Evolutionary conservation across 345 rosid species (phyloP).

Genomic region (Gossypium sturtianum): DNA sequence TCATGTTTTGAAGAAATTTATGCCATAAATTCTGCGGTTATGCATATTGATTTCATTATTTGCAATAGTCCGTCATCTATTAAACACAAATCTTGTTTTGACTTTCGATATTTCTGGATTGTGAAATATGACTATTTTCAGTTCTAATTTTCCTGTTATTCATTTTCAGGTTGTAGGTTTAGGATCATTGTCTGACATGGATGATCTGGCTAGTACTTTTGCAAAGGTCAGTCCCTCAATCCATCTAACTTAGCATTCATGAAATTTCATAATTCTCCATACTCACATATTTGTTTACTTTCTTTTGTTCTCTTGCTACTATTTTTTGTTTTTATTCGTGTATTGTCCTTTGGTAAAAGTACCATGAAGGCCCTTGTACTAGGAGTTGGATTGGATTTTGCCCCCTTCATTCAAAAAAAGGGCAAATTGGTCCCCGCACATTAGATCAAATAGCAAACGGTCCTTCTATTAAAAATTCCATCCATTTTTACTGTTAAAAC

Average conservation of each 20-base stretch:
- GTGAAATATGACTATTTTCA: background rate
- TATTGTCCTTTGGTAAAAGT: background rate
- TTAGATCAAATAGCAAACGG: no score
- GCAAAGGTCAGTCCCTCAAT: conserved; percentile 56
- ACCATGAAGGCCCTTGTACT: no score
- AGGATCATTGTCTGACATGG: conserved; percentile 79
- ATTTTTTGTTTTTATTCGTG: background rate
- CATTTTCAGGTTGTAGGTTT: conserved; percentile 49
- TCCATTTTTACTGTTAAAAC: no score
- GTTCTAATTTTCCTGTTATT: conserved; percentile 3
- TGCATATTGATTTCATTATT: background rate
- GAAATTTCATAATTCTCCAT: background rate
- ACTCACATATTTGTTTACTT: background rate
- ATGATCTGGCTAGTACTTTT: conserved; percentile 87
- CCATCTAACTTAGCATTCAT: background rate
- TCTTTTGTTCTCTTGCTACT: background rate
- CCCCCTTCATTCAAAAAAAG: no score
- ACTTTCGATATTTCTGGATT: background rate
- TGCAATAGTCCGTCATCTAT: background rate
- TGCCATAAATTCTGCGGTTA: background rate
- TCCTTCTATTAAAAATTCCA: no score
- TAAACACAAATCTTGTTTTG: background rate
- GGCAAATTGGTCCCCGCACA: no score
- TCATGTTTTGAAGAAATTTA: background rate
- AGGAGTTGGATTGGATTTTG: no score